Evolutionary conservation across 805 yeast genomes (phyloP).

Genomic region (Scheffersomyces ergatensis): DNA sequence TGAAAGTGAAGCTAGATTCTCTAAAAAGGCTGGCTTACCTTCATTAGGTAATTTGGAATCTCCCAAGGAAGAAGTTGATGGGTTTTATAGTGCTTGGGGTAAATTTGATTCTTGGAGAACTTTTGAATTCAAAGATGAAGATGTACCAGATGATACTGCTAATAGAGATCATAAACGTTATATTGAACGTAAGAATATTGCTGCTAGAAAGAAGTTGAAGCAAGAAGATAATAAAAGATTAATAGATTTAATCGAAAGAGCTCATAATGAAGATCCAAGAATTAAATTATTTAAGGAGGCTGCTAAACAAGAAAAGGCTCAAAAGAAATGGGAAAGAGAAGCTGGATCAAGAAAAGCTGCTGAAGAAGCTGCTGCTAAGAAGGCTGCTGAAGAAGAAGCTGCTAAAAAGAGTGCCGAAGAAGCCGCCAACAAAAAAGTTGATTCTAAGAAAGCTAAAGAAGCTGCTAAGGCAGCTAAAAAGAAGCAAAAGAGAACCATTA

Average conservation of each 20-base stretch:
- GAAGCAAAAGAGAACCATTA: slow-evolving; percentile 90
- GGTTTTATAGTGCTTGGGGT: slow-evolving; percentile 89
- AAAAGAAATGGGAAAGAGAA: slow-evolving; percentile 95
- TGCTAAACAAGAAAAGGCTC: slow-evolving; percentile 92
- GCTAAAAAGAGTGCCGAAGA: slow-evolving; percentile 75
- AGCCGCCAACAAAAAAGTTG: slow-evolving; percentile 56
- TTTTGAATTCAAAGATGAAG: slow-evolving; percentile 97
- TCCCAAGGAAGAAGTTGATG: slow-evolving; percentile 80
- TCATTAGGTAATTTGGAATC: slow-evolving; percentile 65
- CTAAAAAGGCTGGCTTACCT: slow-evolving; percentile 89
- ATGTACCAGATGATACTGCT: slow-evolving; percentile 97
- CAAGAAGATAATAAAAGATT: slow-evolving; percentile 93
- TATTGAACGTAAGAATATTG: slow-evolving; percentile 95
- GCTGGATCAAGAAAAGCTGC: slow-evolving; percentile 97
- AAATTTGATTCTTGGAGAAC: slow-evolving; percentile 98
- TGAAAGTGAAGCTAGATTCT: slow-evolving; percentile 86
- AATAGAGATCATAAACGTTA: slow-evolving; percentile 99
- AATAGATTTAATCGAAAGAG: slow-evolving; percentile 83
- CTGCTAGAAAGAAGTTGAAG: slow-evolving; percentile 95
- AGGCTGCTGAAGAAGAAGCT: slow-evolving; percentile 84
- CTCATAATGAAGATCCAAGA: slow-evolving; percentile 89
- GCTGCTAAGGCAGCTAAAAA: slow-evolving; percentile 96
- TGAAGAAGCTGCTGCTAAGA: slow-evolving; percentile 81
- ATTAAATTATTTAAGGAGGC: slow-evolving; percentile 89
- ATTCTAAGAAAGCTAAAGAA: slow-evolving; percentile 82